These are phyloP conservation scores for Ceratocystis ficicola DNA, from an alignment of 2,329 filamentous ascomycete species.

Conservation along the genomic window DNA sequence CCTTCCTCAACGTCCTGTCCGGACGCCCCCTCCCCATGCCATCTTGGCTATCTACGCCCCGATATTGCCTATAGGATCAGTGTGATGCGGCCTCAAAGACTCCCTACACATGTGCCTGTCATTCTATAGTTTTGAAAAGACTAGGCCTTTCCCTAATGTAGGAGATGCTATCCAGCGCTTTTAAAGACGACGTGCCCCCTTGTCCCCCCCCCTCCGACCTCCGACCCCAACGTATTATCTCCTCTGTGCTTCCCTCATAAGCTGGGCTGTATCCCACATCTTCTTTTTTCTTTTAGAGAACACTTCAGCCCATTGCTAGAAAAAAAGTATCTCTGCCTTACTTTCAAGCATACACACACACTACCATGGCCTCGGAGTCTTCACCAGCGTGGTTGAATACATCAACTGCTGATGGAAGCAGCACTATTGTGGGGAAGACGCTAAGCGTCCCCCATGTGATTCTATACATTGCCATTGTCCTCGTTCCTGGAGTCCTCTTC, in stretches of 20 bases:
- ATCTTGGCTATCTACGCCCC: background rate
- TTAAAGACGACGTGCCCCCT: background rate
- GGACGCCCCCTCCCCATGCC: background rate
- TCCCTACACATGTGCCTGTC: background rate
- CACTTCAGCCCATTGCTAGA: background rate
- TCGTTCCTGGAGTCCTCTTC: slow-evolving; percentile 33
- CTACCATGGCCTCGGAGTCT: slow-evolving; percentile 20
- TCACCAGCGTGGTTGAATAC: slow-evolving; percentile 18
- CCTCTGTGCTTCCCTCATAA: background rate
- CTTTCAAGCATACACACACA: background rate
- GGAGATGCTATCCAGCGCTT: background rate
- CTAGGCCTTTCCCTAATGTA: background rate
- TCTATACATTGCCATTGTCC: slow-evolving; percentile 34
- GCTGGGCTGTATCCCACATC: background rate
- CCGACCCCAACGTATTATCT: background rate
- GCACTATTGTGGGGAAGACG: slow-evolving; percentile 27
- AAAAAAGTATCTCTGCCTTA: background rate
- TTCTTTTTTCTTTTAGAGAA: background rate
- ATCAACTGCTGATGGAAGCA: background rate
- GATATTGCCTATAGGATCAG: background rate
- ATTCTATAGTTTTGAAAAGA: background rate
- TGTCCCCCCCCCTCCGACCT: too few species aligned
- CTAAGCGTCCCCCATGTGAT: slow-evolving; percentile 32
- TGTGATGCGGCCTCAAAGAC: background rate
- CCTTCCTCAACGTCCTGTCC: background rate